Evolutionary conservation across 139 green algal genomes (phyloP).

Genomic region (Chlorokybus atmophyticus): DNA sequence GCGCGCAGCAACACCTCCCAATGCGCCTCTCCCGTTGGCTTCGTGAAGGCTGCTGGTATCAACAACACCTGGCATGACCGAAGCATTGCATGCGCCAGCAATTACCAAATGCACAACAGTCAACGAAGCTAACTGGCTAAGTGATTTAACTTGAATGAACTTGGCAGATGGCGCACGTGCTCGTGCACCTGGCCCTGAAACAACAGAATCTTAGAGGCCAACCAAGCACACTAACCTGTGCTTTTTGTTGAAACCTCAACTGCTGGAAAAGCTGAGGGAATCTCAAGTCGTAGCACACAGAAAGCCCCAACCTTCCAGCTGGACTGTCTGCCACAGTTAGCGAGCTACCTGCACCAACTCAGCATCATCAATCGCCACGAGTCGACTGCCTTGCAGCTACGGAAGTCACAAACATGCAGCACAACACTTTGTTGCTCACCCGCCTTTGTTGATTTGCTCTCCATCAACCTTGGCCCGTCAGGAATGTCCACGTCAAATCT

Average conservation of each 20-base stretch:
- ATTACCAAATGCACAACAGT: too few species aligned
- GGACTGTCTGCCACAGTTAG: slow-evolving; percentile 59
- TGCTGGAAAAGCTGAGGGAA: slow-evolving; percentile 86
- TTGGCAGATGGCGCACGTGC: too few species aligned
- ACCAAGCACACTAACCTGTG: slow-evolving; percentile 12
- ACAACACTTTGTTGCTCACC: slow-evolving; percentile 7
- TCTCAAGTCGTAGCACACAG: slow-evolving; percentile 87
- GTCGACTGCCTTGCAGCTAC: too few species aligned
- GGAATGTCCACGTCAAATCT: slow-evolving; percentile 62
- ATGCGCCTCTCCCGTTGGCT: slow-evolving; percentile 47
- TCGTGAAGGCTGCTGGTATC: slow-evolving; percentile 57
- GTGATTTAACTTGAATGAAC: too few species aligned
- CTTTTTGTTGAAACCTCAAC: slow-evolving; percentile 40
- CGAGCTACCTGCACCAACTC: slow-evolving; percentile 27
- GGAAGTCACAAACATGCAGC: background rate
- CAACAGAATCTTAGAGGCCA: too few species aligned
- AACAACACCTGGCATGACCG: slow-evolving; percentile 55
- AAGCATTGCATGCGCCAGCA: too few species aligned
- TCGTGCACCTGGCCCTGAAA: too few species aligned
- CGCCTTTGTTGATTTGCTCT: slow-evolving; percentile 32
- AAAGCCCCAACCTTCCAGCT: slow-evolving; percentile 64
- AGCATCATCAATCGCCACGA: too few species aligned
- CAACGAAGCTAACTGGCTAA: too few species aligned
- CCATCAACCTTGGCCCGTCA: slow-evolving; percentile 66
- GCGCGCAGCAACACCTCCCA: slow-evolving; percentile 91